phyloP scores from a whole-genome alignment of 805 yeast species.

The Lipomyces orientalis region DNA sequence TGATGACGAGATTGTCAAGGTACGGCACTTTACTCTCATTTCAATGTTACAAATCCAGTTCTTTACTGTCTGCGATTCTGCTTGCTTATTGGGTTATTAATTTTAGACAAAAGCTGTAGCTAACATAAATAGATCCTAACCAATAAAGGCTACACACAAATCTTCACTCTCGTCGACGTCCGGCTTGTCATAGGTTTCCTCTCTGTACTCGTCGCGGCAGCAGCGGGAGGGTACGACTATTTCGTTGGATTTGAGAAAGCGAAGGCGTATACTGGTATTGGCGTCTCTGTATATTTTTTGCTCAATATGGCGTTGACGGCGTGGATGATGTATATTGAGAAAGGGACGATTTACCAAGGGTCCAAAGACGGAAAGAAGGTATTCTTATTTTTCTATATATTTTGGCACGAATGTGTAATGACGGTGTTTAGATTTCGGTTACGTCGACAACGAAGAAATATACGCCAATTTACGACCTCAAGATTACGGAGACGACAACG shows the following conservation, averaged over 20 bases:
- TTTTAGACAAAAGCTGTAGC: background rate
- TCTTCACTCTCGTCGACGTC: conserved; percentile 38
- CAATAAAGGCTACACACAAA: conserved; percentile 41
- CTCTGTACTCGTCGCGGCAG: conserved; percentile 44
- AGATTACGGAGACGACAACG: conserved; percentile 7
- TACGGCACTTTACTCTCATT: background rate
- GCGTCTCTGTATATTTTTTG: conserved; percentile 42
- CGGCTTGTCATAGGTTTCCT: conserved; percentile 43
- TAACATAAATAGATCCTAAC: conserved; percentile 33
- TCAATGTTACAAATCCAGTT: conserved; percentile 6
- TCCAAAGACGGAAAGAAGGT: conserved; percentile 35
- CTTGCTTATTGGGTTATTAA: background rate
- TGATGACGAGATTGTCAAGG: conserved; percentile 44
- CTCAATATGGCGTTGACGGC: conserved; percentile 37
- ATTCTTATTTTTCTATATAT: background rate
- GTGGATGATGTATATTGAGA: conserved; percentile 42
- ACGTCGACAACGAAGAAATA: conserved; percentile 22
- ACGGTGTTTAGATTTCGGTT: conserved; percentile 24
- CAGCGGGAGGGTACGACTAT: conserved; percentile 42
- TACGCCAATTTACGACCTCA: conserved; percentile 31
- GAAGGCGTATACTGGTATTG: conserved; percentile 40
- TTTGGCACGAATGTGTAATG: background rate
- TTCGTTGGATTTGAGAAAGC: conserved; percentile 44
- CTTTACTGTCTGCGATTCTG: background rate
- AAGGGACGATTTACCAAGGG: conserved; percentile 43